Evolutionary conservation across 225 moss, liverwort and hornwort genomes (phyloP).

Genomic region (Polytrichum formosum): DNA sequence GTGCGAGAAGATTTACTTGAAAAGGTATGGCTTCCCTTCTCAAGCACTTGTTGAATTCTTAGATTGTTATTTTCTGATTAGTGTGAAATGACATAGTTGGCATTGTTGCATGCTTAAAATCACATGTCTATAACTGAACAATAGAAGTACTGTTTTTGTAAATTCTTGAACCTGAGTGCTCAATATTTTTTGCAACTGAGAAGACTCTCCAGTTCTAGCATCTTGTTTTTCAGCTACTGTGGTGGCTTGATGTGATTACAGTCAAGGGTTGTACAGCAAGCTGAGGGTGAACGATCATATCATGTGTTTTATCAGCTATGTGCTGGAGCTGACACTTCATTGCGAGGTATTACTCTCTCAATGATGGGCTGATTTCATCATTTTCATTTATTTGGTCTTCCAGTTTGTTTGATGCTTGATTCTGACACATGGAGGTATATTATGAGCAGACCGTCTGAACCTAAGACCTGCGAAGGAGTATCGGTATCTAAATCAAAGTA

Average conservation of each 20-base stretch:
- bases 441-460: constrained; percentile 55
- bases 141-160: too few relatives aligned
- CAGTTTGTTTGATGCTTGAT: background rate
- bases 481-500: constrained; percentile 73
- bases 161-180: too few relatives aligned
- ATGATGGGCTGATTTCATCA: background rate
- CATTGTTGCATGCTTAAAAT: too few relatives aligned
- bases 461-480: constrained; percentile 62
- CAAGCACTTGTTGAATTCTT: background rate
- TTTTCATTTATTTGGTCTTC: background rate
- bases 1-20: constrained; percentile 77
- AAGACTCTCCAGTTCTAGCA: background rate
- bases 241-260: constrained; percentile 17
- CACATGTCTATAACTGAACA: too few relatives aligned
- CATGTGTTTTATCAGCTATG: constrained; percentile 89
- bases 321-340: constrained; percentile 62
- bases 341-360: constrained; percentile 45
- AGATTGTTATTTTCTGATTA: too few relatives aligned
- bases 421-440: background rate
- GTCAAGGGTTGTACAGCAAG: constrained; percentile 87
- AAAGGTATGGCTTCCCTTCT: constrained; percentile 49
- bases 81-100: too few relatives aligned
- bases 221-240: background rate
- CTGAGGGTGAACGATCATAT: constrained; percentile 79
- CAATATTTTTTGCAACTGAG: background rate